Evolutionary conservation across 129 eudicot species (phyloP), one percentile per base, ranked within the genome.

Genomic region (Deinandra increscens): DNA sequence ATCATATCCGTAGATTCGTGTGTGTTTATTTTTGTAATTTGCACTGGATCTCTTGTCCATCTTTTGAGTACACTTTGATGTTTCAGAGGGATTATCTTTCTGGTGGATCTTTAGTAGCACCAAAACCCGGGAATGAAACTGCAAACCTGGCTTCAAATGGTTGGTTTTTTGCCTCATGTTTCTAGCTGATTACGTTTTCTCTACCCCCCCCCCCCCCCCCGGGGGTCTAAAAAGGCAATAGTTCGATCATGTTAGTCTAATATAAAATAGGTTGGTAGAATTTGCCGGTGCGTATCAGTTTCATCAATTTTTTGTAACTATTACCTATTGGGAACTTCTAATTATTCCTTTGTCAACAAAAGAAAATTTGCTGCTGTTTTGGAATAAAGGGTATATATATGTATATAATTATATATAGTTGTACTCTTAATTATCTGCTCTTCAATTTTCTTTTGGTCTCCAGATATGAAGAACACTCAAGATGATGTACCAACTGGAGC

Each of bases 31-130:
- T 37, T 64, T 5, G 18, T 37, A 20, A 36, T 48, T n/a, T 49
- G n/a, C 0, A 10, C n/a, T 46, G 37, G 42, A 56, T 39, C n/a
- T 48, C n/a, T 45, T 72, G 9, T 44, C 17, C 48, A 14, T 55
- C 8, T 51, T 19, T 13, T 56, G 23, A 7, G 64, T 59, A 70
- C 37, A 26, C 34, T 22, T 56, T 10, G 26, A 64, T 78, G 53
- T 61, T 65, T 82, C 87, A 84, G 95, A 62, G 73, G 73, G 86
- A 66, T 55, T 45, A 82, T 71, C 54, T 80, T 74, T 72, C 91
- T 69, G 78, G 84, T 74, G 96, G 95, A 50, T 81, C 61, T 34
- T 12, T 46, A 58, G 69, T 9, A 59, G 45, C 61, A 34, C 70
- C 75, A 70, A 70, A 77, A 62, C 59, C 71, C 0, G 66, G 55